Base-by-base conservation (phyloP, 169 alveolate genomes). In the Plasmodium cynomolgi region DNA sequence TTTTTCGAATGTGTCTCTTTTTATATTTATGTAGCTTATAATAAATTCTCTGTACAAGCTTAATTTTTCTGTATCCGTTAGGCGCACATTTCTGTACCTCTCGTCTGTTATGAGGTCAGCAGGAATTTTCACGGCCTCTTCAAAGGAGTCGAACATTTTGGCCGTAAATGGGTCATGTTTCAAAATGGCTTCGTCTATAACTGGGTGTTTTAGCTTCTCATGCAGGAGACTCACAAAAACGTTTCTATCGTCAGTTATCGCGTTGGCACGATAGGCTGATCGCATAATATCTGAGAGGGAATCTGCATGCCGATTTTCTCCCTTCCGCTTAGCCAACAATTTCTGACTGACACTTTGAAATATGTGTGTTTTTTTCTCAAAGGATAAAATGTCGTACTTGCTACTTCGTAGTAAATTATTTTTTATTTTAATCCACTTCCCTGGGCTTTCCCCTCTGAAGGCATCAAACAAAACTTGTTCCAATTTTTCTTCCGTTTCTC, bases 341-440 rank as follows among this genome's bases (percentile, higher is more conserved):
- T 75, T 86, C 31, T 86, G 39, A 77, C 86, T 86, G 9, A 86
- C 86, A 3, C 13, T n/a, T 13, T 86, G 88, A 79, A 77, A 86
- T 34, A 86, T 34, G 56, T 56, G 39, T 8, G 47, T 56, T 86
- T 86, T 86, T 79, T 80, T 79, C 5, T 86, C 86, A 77, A 77
- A 56, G 23, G 93, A 56, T n/a, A 86, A 56, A 37, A 86, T 77
- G 15, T 77, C 93, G 47, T 86, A 86, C 74, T 86, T 86, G 56
- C 71, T 41, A 26, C 68, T 79, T 86, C 68, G 58, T 31, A 68
- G 47, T 86, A 86, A 58, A 33, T 56, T 56, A 56, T 86, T 86
- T 86, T 86, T 86, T 20, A 86, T 86, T 86, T 86, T 75, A 23
- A 86, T 34, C 88, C 86, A 77, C 81, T 5, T 31, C 44, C 86